Conservation (phyloP, 2,329 filamentous ascomycete genomes). For the Colletotrichum echinochloae region DNA sequence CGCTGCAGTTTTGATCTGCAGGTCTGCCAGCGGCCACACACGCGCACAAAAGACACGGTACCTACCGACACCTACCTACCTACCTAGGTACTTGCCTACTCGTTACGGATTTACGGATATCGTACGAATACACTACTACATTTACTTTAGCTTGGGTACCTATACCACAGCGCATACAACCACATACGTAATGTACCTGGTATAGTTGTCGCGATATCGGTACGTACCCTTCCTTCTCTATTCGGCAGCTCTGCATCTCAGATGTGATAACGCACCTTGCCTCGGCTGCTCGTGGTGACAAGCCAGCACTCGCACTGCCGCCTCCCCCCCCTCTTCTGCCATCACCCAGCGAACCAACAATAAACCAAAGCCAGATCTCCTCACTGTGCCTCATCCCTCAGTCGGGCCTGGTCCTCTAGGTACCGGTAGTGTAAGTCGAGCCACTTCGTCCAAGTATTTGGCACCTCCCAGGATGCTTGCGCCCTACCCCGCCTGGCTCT, state of each 20-base stretch:
- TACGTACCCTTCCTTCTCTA: constrained; percentile 11
- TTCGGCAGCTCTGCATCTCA: constrained; percentile 26
- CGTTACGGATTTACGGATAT: background rate
- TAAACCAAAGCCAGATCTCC: constrained; percentile 1
- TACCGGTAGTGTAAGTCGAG: background rate
- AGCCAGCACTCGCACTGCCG: constrained; percentile 19
- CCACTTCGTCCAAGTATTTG: background rate
- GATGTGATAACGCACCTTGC: constrained; percentile 36
- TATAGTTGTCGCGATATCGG: background rate
- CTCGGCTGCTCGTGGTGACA: background rate
- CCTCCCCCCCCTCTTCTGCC: too few relatives aligned
- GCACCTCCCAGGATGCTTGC: background rate
- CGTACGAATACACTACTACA: background rate
- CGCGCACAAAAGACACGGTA: background rate
- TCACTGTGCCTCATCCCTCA: background rate
- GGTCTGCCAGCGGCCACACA: background rate
- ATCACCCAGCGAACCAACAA: constrained; percentile 32
- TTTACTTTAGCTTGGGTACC: background rate
- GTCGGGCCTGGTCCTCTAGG: background rate
- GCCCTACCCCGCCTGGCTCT: constrained; percentile 2
- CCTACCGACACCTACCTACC: too few relatives aligned
- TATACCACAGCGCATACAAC: background rate
- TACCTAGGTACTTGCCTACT: background rate
- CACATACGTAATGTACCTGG: too few relatives aligned
- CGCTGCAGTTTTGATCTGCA: background rate